These are phyloP conservation scores for Petasospora fabianii DNA, from an alignment of 1,139 yeast genomes.

Conservation along the genomic window DNA sequence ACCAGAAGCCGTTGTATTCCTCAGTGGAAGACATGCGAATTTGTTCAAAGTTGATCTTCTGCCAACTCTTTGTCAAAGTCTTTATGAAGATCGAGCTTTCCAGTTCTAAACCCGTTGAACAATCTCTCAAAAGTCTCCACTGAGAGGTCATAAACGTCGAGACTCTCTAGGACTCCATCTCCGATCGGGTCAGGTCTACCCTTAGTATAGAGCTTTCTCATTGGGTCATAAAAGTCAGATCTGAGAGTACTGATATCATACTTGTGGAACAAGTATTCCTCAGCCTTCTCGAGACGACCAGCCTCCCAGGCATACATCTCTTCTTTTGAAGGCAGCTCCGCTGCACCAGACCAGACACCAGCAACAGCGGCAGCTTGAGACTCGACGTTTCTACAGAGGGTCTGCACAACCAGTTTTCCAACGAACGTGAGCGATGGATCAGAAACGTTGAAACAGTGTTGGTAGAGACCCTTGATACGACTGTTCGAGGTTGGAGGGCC, in stretches of 20 bases:
- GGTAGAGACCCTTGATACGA: conserved; percentile 33
- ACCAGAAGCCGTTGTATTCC: too few relatives aligned
- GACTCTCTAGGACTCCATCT: conserved; percentile 23
- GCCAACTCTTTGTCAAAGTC: conserved; percentile 17
- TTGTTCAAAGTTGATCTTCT: too few relatives aligned
- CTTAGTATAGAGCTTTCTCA: conserved; percentile 28
- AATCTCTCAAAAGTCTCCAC: conserved; percentile 25
- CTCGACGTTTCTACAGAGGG: conserved; percentile 15
- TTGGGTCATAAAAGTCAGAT: conserved; percentile 28
- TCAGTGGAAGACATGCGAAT: too few relatives aligned
- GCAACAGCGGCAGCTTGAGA: conserved; percentile 22
- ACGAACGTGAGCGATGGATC: conserved; percentile 41
- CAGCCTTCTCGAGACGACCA: conserved; percentile 16
- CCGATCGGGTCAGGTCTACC: conserved; percentile 29
- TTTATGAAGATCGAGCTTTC: conserved; percentile 19
- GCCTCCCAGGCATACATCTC: conserved; percentile 23
- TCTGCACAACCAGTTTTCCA: conserved; percentile 13
- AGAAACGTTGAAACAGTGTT: conserved; percentile 37
- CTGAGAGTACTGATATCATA: conserved; percentile 27
- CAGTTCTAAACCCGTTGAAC: conserved; percentile 22
- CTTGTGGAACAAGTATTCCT: conserved; percentile 32
- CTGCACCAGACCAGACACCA: conserved; percentile 25
- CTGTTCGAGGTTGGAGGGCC: conserved; percentile 12
- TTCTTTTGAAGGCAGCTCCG: conserved; percentile 23
- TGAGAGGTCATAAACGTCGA: conserved; percentile 21